These are phyloP conservation scores for Strobilomyces echinocephalus DNA, from an alignment of 768 basidiomycete species.

Conservation along the genomic window DNA sequence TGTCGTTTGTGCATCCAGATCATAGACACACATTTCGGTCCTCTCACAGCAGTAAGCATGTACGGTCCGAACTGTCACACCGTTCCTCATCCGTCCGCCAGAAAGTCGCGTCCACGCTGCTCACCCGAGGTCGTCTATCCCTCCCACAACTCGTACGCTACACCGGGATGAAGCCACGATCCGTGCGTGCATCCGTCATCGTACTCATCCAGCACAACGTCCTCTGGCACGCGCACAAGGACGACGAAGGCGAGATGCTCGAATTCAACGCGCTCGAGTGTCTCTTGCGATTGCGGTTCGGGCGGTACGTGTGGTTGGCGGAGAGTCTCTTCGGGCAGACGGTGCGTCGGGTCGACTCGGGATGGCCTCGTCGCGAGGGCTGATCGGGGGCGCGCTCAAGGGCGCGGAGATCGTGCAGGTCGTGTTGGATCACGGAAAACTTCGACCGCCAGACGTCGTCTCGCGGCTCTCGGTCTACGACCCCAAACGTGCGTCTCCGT, in stretches of 20 bases:
- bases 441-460: conserved; percentile 69
- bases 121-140: conserved; percentile 82
- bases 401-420: conserved; percentile 71
- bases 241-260: conserved; percentile 68
- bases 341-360: conserved; percentile 40
- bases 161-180: conserved; percentile 62
- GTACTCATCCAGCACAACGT: conserved; percentile 89
- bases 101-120: conserved; percentile 68
- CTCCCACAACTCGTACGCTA: conserved; percentile 64
- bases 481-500: conserved; percentile 46
- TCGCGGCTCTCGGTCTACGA: conserved; percentile 47
- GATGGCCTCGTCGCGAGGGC: not conserved
- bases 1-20: conserved; percentile 58
- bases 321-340: conserved; percentile 63
- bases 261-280: conserved; percentile 85
- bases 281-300: conserved; percentile 76
- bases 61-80: not conserved
- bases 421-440: conserved; percentile 81
- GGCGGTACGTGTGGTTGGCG: conserved; percentile 72
- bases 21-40: conserved; percentile 61
- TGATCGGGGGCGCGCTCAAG: conserved; percentile 33
- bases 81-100: conserved; percentile 28
- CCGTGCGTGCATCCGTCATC: conserved; percentile 64
- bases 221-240: conserved; percentile 74
- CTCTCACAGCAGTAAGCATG: conserved; percentile 55